These are phyloP conservation scores for Synchytrium microbalum DNA, from an alignment of 371 early-diverging fungal genomes.

Conservation along the genomic window DNA sequence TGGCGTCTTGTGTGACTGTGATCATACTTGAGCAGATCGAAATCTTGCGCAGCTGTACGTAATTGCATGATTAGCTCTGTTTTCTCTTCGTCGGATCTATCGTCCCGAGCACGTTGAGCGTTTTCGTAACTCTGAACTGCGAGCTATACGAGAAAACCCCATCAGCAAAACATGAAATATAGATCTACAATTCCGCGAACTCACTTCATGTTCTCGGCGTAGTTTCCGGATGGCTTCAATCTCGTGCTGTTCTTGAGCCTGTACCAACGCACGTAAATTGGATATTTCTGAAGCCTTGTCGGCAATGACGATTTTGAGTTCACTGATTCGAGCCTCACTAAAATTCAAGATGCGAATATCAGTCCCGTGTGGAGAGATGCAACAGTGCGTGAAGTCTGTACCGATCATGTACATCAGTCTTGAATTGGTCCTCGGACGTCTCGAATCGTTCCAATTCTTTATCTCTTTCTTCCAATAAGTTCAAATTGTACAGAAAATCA, in stretches of 20 bases:
- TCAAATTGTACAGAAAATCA: conserved; percentile 33
- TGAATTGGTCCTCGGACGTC: conserved; percentile 10
- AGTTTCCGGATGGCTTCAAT: conserved; percentile 20
- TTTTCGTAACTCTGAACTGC: conserved; percentile 16
- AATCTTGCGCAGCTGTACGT: conserved; percentile 8
- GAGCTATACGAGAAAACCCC: conserved; percentile 2
- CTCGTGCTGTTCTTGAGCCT: conserved; percentile 24
- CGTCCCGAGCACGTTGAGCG: conserved; percentile 3
- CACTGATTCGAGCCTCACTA: conserved; percentile 27
- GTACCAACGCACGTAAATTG: conserved; percentile 15
- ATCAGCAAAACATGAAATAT: neutral
- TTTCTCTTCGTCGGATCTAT: conserved; percentile 6
- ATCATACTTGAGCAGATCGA: conserved; percentile 10
- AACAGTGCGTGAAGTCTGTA: conserved; percentile 5
- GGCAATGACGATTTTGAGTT: conserved; percentile 22
- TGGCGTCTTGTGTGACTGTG: too few relatives aligned
- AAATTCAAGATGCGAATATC: neutral
- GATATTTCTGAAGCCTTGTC: conserved; percentile 21
- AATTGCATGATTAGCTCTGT: conserved; percentile 11
- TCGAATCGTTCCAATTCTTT: conserved; percentile 32
- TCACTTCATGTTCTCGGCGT: conserved; percentile 27
- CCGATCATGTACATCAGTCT: conserved; percentile 23
- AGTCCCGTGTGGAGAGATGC: neutral
- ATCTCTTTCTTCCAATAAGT: conserved; percentile 29
- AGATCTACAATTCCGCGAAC: neutral